Base-by-base conservation (phyloP, 108 stramenopile species). In the Conticribra guillardii region DNA sequence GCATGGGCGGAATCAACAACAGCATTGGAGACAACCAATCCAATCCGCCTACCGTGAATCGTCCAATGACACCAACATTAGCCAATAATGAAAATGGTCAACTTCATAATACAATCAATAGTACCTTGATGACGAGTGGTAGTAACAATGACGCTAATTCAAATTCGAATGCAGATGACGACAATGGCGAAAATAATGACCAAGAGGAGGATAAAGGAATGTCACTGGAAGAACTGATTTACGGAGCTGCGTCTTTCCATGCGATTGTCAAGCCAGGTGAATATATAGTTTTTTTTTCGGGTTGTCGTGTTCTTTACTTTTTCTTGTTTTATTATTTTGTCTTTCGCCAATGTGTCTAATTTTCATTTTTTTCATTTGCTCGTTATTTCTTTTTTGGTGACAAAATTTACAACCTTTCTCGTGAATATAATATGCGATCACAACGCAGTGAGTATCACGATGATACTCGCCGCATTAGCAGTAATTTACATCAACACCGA, bases 381-480 rank as follows among this genome's bases (percentile, higher is more conserved):
- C n/a, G n/a, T n/a, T n/a, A n/a, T n/a, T n/a, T n/a, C n/a, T n/a
- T n/a, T n/a, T n/a, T n/a, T n/a, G n/a, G n/a, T n/a, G n/a, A n/a
- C n/a, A n/a, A n/a, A n/a, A n/a, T n/a, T n/a, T n/a, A n/a, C n/a
- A n/a, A n/a, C n/a, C n/a, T n/a, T n/a, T n/a, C n/a, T n/a, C n/a
- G n/a, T n/a, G n/a, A n/a, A n/a, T n/a, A n/a, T n/a, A n/a, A n/a
- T n/a, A n/a, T n/a, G n/a, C n/a, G n/a, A n/a, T n/a, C n/a, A n/a
- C n/a, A n/a, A n/a, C n/a, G n/a, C 11, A 41, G 91, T 85, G 4
- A 66, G 85, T 46, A 61, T 88, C 26, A 89, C 88, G 11, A 94
- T 94, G 89, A 81, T 90, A 7, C 71, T 94, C 11, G 76, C 88
- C 18, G 88, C 92, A 16, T 68, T 94, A 9, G 79, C 75, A 5